Percentiles rank a stretch among this genome's conserved stretches.
Conservation (phyloP, 2,329 filamentous ascomycete genomes). For the Scedosporium dehoogii region DNA sequence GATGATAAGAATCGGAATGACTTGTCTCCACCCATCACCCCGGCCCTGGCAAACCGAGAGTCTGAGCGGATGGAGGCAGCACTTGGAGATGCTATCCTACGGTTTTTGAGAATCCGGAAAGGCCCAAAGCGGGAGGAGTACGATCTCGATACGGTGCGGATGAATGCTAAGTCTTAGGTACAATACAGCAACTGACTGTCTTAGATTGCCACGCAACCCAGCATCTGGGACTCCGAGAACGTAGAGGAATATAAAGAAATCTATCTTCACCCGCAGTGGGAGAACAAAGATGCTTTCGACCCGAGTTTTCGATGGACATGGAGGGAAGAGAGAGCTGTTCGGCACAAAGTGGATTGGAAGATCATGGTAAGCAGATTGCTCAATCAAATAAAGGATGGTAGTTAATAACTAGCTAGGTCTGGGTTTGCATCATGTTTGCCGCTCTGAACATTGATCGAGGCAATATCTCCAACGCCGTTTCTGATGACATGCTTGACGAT, state of each 20-base stretch:
- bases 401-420: conserved; percentile 12
- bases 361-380: conserved; percentile 14
- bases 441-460: conserved; percentile 25
- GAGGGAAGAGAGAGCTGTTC: conserved; percentile 22
- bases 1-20: background rate
- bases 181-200: conserved; percentile 4
- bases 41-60: conserved; percentile 17
- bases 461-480: conserved; percentile 25
- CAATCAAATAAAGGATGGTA: background rate
- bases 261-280: conserved; percentile 25
- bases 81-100: conserved; percentile 21
- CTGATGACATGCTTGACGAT: conserved; percentile 24
- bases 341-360: conserved; percentile 25
- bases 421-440: conserved; percentile 23
- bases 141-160: conserved; percentile 19
- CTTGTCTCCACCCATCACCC: background rate
- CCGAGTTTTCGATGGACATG: conserved; percentile 24
- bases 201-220: conserved; percentile 24
- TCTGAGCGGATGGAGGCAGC: conserved; percentile 19
- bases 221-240: conserved; percentile 26
- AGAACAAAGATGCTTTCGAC: conserved; percentile 24
- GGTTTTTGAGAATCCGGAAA: conserved; percentile 22
- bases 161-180: background rate
- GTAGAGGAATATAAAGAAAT: conserved; percentile 23
- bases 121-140: conserved; percentile 15